Evolutionary conservation across 2,329 filamentous ascomycete species (phyloP), one percentile per base, ranked within the genome.

Genomic region (Clonostachys chloroleuca): DNA sequence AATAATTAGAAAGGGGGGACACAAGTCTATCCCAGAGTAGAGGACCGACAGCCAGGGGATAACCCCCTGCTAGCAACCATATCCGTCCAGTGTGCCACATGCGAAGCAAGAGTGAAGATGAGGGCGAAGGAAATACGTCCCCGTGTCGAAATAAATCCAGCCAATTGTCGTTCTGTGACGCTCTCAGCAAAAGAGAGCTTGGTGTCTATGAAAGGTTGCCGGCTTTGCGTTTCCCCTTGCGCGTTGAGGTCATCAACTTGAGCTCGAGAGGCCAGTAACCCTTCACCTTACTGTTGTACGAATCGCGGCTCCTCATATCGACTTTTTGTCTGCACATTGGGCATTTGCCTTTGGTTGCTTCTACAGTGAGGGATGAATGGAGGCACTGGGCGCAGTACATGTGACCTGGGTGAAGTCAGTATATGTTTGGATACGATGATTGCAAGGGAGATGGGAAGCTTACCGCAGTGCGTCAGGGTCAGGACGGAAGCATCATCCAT

Each of bases 381-480:
- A 86, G 68, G 56, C 83, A 86, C 48, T 77, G 72, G 42, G 77
- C 75, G 52, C 83, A 86, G 59, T 83, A 86, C 4, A 86, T 65
- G 56, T 86, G 83, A 10, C 83, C 83, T 85, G 18, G 12, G 39
- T 12, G 36, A 18, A 39, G 24, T 47, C 45, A 35, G 34, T 53
- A 51, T 56, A 36, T 59, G 53, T 18, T 18, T 40, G 56, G 24
- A 34, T 8, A 13, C n/a, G 18, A 7, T 10, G 30, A 43, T 30
- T 34, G 40, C 36, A n/a, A 12, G 13, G 33, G 35, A 7, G 34
- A 12, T 33, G 7, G 9, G 33, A 36, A 42, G 67, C 80, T 53
- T 78, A 86, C 83, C 83, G 62, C 83, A 86, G 61, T 84, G 79
- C 4, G 83, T 86, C 42, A 84, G 76, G 2, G 80, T 84, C 50